Evolutionary conservation across 2,329 filamentous ascomycete genomes (phyloP), one percentile per base, ranked within the genome.

Genomic region (Xylariaceae sp.): DNA sequence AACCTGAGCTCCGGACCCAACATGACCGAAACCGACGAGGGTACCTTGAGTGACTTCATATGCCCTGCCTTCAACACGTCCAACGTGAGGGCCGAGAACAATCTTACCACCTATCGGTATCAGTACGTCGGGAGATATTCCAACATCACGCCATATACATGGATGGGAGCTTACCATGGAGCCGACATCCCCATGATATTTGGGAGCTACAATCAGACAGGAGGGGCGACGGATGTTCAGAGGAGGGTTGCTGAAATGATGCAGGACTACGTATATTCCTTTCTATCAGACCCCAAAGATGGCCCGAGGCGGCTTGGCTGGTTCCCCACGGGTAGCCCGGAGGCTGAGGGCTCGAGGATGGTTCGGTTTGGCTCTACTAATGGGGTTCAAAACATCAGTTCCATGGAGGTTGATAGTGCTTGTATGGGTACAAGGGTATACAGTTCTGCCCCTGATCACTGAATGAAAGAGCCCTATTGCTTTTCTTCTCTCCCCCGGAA

Each of bases 111-210:
- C 0, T 66, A 66, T 41, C 59, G 64, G 14, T 68, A 66, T 43
- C 57, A 64, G 35, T 67, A 67, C 32, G 55, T 57, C 5, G 64
- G 64, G 4, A 67, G 65, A 40, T 67, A 62, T 38, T 56, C 54
- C 13, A 64, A 62, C 36, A 43, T 67, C 11, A 62, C 60, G 5
- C 63, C 64, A 17, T 55, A 60, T 17, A 34, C 50, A 2, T 66
- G 60, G 63, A 56, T 65, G 48, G 64, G 64, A 2, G 62, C 64
- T 5, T 52, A 50, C 31, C 49, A 53, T 31, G 51, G 48, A 1
- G 48, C 52, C 1, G 53, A 56, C 23, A 19, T 55, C 2, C 54
- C 53, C 1, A 50, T 55, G 47, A 47, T 56, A 27, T 54, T 56
- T 18, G 54, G 54, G 11, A 51, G 44, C n/a, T 54, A 57, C 38